A percentile compares a stretch with the other conserved stretches of the same genome.
Conservation (phyloP, 192 early-diverging fungal species). For the Thamnidium elegans region DNA sequence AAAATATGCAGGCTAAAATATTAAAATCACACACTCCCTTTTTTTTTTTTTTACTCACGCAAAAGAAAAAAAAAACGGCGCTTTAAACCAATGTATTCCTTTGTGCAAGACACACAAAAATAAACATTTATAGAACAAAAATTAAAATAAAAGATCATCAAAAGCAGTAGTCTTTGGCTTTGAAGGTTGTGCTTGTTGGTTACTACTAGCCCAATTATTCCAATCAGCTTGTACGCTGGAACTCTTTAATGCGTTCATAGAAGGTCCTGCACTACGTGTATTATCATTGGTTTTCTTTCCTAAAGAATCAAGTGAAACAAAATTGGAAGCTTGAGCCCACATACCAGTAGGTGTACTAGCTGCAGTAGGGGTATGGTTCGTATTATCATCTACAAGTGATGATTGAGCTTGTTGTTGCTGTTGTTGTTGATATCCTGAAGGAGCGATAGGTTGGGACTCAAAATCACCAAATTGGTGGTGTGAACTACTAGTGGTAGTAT, state of each 20-base stretch:
- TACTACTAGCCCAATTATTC: slow-evolving; percentile 27
- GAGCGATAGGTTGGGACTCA: slow-evolving; percentile 1
- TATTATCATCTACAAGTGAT: not conserved
- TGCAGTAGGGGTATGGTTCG: not conserved
- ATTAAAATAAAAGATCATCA: slow-evolving; percentile 31
- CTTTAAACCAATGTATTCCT: no score
- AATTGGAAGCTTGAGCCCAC: slow-evolving; percentile 63
- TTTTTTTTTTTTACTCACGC: no score
- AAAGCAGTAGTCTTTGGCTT: slow-evolving; percentile 3
- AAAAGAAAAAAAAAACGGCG: no score
- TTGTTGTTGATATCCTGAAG: slow-evolving; percentile 2
- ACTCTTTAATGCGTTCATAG: slow-evolving; percentile 53
- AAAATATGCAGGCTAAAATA: no score
- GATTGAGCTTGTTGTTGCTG: slow-evolving; percentile 2
- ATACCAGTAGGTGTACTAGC: slow-evolving; percentile 47
- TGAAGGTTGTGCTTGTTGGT: not conserved
- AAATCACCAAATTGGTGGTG: not conserved
- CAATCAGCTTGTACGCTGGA: slow-evolving; percentile 30
- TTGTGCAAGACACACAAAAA: not conserved
- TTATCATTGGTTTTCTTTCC: slow-evolving; percentile 49
- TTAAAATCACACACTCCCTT: no score
- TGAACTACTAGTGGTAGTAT: slow-evolving; percentile 2
- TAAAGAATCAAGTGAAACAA: slow-evolving; percentile 71
- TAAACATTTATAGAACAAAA: not conserved
- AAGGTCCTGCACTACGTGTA: slow-evolving; percentile 45